Evolutionary conservation across 2,329 filamentous ascomycete species (phyloP), one percentile per base, ranked within the genome.

Genomic region (Biscogniauxia marginata): DNA sequence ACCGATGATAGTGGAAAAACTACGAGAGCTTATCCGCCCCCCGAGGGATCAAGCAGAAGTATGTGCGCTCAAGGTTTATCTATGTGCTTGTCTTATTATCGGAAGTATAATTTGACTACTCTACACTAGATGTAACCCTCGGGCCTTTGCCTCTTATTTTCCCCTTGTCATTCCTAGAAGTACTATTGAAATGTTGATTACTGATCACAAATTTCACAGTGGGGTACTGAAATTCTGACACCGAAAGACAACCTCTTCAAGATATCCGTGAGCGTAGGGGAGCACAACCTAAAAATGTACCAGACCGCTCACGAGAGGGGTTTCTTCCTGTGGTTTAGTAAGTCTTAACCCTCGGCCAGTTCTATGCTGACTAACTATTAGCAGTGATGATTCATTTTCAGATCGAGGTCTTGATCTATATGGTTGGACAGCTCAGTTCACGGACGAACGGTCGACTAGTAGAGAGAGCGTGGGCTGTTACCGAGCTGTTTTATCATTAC

Each of bases 201-300:
- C 56, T 61, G 47, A 61, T 24, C 20, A 8, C 22, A 24, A 45
- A 22, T 3, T 16, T 11, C 3, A 47, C 13, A 82, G 62, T 80
- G 75, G 71, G 77, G 76, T 7, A 77, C 73, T 1, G 81, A 84
- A 61, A 74, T 82, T 7, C 73, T 75, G 30, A 75, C 74, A 19
- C 69, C 75, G 19, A 76, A 78, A 47, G 82, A 85, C 64, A 81
- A 82, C 53, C 70, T 84, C 7, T 85, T 85, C 73, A 80, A 80
- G 63, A 71, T 84, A 13, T 74, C 82, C 1, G 63, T 85, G 20
- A 73, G 76, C 45, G 72, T 77, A 23, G 73, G 77, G 18, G 79
- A 83, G 62, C 75, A 81, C 58, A 77, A 77, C 53, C 66, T 78
- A 8, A 70, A 71, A 7, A 70, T 78, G 11, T 81, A 81, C 61